Evolutionary conservation across 192 early-diverging fungal genomes (phyloP).

Genomic region (Obelidium mucronatum): DNA sequence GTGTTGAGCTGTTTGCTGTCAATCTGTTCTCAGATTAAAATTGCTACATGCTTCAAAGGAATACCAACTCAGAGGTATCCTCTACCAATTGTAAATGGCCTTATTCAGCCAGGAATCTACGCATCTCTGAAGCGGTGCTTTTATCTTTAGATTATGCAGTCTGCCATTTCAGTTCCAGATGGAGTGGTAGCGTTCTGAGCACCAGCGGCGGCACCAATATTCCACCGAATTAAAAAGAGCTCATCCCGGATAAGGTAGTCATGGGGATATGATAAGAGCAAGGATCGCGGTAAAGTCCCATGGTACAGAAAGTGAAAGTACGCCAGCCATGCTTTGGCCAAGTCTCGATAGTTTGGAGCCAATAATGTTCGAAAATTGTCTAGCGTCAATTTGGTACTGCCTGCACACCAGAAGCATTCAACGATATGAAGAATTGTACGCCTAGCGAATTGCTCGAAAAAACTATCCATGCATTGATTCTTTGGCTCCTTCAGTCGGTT

Average conservation of each 20-base stretch:
- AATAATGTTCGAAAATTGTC: too few species aligned
- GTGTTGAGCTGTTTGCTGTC: too few species aligned
- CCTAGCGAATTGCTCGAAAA: too few species aligned
- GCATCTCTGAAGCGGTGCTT: too few species aligned
- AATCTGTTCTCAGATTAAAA: too few species aligned
- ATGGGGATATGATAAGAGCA: constrained; percentile 13
- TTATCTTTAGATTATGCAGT: too few species aligned
- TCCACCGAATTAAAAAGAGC: constrained; percentile 16
- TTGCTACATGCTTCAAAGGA: background rate
- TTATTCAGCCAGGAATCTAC: constrained; percentile 34
- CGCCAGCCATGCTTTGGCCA: constrained; percentile 10
- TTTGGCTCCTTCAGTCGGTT: too few species aligned
- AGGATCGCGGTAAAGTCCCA: background rate
- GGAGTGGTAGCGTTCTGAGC: background rate
- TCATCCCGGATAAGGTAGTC: constrained; percentile 1
- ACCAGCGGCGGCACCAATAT: background rate
- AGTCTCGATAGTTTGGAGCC: background rate
- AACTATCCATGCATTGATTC: too few species aligned
- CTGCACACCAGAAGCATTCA: too few species aligned
- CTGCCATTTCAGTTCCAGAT: constrained; percentile 17
- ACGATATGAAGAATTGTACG: too few species aligned
- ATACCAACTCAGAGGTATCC: background rate
- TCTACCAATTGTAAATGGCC: constrained; percentile 12
- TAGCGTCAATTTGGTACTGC: too few species aligned
- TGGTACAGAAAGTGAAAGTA: constrained; percentile 27